A percentile compares a stretch with the other conserved stretches of the same genome.
These are phyloP conservation scores for Lunularia cruciata DNA, from an alignment of 225 moss, liverwort and hornwort species.

Conservation along the genomic window DNA sequence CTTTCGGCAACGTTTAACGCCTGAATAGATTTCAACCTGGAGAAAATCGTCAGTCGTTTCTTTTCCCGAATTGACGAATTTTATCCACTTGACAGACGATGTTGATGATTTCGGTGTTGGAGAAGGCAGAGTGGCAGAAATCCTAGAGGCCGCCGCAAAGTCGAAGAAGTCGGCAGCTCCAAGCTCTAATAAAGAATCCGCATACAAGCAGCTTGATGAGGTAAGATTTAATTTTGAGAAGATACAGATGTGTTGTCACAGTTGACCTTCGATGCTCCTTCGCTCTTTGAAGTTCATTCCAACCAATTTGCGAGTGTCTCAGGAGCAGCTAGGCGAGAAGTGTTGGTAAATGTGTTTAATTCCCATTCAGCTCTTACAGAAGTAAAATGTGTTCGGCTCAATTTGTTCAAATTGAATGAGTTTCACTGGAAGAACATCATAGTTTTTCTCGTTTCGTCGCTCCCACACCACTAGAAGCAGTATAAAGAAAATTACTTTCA, in stretches of 20 bases:
- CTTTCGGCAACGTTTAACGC: background rate
- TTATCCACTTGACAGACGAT: background rate
- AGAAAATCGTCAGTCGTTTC: background rate
- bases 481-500: too few relatives aligned
- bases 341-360: background rate
- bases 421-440: too few relatives aligned
- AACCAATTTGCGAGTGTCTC: background rate
- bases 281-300: background rate
- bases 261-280: too few relatives aligned
- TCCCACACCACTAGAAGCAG: too few relatives aligned
- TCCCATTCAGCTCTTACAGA: too few relatives aligned
- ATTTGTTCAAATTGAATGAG: too few relatives aligned
- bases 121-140: slow-evolving; percentile 15
- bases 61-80: background rate
- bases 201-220: slow-evolving; percentile 29
- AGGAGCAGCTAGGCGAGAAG: background rate
- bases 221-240: slow-evolving; percentile 6
- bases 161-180: background rate
- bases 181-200: background rate
- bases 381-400: background rate
- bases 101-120: slow-evolving; percentile 1
- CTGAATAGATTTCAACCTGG: background rate
- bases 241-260: background rate
- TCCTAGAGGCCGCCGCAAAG: slow-evolving; percentile 12
- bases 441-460: too few relatives aligned